Evolutionary conservation across 345 rosid species (phyloP), one percentile per base, ranked within the genome.

Genomic region (Clausena lansium): DNA sequence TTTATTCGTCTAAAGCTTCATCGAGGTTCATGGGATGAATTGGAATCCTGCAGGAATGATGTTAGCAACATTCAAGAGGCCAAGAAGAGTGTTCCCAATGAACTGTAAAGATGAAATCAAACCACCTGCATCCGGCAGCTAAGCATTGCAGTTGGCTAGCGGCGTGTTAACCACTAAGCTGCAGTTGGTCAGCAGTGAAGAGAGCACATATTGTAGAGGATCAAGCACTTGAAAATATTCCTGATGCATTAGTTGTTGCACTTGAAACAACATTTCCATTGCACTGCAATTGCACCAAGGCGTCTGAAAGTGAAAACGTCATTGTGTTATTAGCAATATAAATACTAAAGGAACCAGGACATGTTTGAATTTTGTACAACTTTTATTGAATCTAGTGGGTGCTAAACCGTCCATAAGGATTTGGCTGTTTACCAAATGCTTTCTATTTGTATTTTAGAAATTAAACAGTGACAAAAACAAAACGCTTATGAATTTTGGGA

Each of bases 91-190:
- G 83, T 58, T 87, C 55, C 91, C 97, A 2, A 84, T 28, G 47
- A 82, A 25, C 80, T 74, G 78, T 54, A 91, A 71, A 28, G 88
- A n/a, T 8, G 94, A 91, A 35, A 81, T 33, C 61, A 91, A 82
- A 63, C 45, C 24, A 2, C 90, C 91, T 0, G 36, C 63, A 1
- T 84, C 25, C 5, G 94, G 90, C n/a, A 89, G 81, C 13, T 64
- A 25, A 35, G 92, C 73, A 77, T 89, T 84, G 87, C 95, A 88
- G 64, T 20, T 85, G 60, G 93, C 62, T 70, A 92, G 87, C 8
- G 94, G 93, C 4, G 97, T 87, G 17, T 79, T 73, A 22, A 91
- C 93, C 47, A 6, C 86, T 45, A 92, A 19, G 58, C 27, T 73
- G 84, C 94, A 91, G 67, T 70, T 73, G 63, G 77, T 70, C 69